phyloP scores from a whole-genome alignment of 208 protist species.

The Leishmania braziliensis region DNA sequence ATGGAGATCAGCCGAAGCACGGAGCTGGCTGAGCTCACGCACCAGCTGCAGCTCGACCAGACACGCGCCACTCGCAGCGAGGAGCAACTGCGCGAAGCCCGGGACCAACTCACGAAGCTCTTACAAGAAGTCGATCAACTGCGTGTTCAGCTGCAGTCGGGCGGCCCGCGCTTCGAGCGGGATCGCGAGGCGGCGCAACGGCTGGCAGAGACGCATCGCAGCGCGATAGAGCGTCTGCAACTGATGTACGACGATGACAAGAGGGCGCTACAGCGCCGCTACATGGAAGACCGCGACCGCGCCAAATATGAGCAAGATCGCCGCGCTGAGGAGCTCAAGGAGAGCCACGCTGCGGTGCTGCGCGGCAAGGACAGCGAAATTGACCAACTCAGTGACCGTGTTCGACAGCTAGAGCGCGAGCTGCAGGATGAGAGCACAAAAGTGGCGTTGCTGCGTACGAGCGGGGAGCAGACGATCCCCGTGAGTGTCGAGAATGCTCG shows the following conservation, averaged over 20 bases:
- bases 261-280: conserved; percentile 46
- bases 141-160: conserved; percentile 29
- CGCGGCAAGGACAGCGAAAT: conserved; percentile 47
- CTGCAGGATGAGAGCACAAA: conserved; percentile 57
- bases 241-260: conserved; percentile 82
- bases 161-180: conserved; percentile 20
- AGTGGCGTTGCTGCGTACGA: conserved; percentile 25
- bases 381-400: conserved; percentile 38
- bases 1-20: conserved; percentile 48
- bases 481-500: conserved; percentile 29
- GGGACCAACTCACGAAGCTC: conserved; percentile 50
- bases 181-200: conserved; percentile 40
- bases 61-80: conserved; percentile 48
- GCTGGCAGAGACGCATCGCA: conserved; percentile 51
- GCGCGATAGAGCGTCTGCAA: conserved; percentile 58
- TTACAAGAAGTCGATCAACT: conserved; percentile 59
- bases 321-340: conserved; percentile 49
- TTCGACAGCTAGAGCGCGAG: conserved; percentile 51
- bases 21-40: conserved; percentile 54
- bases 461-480: conserved; percentile 6
- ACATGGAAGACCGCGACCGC: conserved; percentile 64
- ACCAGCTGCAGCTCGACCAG: conserved; percentile 60
- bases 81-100: conserved; percentile 67
- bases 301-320: conserved; percentile 48
- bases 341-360: conserved; percentile 45